A percentile compares a stretch with the other conserved stretches of the same genome.
phyloP scores from a whole-genome alignment of 495 filamentous ascomycete genomes.

The Gamarada debralockiae region DNA sequence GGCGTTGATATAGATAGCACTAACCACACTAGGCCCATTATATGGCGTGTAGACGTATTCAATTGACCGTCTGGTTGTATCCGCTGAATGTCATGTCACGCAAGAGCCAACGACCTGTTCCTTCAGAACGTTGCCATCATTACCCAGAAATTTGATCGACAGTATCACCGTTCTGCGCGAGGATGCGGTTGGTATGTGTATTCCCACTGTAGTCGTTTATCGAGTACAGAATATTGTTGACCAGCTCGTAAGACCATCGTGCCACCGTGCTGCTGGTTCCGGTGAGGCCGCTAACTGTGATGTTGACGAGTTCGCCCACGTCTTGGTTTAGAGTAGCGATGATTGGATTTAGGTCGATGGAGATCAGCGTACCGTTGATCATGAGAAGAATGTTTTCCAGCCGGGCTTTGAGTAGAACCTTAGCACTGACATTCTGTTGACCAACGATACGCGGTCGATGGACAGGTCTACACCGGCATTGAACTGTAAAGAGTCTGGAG shows the following conservation, averaged over 20 bases:
- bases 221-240: conserved; percentile 49
- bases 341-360: conserved; percentile 55
- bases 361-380: conserved; percentile 46
- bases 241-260: conserved; percentile 33
- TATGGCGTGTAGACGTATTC: conserved; percentile 52
- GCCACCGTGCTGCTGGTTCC: conserved; percentile 1
- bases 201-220: conserved; percentile 52
- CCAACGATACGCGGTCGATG: conserved; percentile 47
- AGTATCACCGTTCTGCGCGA: conserved; percentile 50
- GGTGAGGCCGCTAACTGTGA: conserved; percentile 31
- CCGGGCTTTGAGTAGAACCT: conserved; percentile 51
- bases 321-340: conserved; percentile 47
- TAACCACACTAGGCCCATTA: conserved; percentile 40
- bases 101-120: conserved; percentile 42
- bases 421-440: conserved; percentile 53
- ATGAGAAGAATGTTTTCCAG: conserved; percentile 52
- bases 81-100: conserved; percentile 50
- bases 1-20: conserved; percentile 44
- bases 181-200: conserved; percentile 50
- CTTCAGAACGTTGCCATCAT: conserved; percentile 40
- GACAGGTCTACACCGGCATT: conserved; percentile 51
- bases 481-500: conserved; percentile 29
- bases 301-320: conserved; percentile 43
- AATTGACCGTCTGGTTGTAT: conserved; percentile 42
- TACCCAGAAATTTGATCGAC: conserved; percentile 49